Conservation (phyloP, 805 yeast genomes). For the Yamadazyma phyllophila region DNA sequence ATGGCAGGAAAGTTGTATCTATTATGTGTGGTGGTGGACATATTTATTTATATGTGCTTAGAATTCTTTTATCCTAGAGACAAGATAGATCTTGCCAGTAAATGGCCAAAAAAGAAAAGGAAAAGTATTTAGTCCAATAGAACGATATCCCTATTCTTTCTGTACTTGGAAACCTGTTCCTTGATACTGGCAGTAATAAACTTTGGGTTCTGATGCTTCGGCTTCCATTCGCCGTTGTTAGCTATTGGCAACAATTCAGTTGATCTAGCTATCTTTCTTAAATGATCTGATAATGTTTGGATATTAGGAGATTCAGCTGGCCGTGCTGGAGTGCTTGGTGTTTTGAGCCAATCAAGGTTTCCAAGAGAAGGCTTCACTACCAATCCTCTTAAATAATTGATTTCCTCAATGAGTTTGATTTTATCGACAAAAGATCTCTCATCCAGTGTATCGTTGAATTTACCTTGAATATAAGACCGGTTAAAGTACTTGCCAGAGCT, state of each 20-base stretch:
- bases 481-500: conserved; percentile 11
- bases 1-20: conserved; percentile 87
- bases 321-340: not conserved
- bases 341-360: conserved; percentile 22
- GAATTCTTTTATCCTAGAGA: conserved; percentile 70
- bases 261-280: conserved; percentile 10
- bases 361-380: conserved; percentile 9
- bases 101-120: conserved; percentile 62
- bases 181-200: conserved; percentile 18
- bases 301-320: not conserved
- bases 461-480: conserved; percentile 11
- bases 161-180: conserved; percentile 16
- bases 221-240: conserved; percentile 5
- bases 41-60: conserved; percentile 57
- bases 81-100: conserved; percentile 68
- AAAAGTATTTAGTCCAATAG: not conserved
- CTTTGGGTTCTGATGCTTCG: conserved; percentile 13
- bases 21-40: conserved; percentile 77
- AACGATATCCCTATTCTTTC: not conserved
- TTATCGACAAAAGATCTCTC: conserved; percentile 33
- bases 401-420: conserved; percentile 43
- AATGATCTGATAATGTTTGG: conserved; percentile 1
- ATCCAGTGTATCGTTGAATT: conserved; percentile 30
- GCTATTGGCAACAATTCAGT: conserved; percentile 9
- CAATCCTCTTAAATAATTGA: conserved; percentile 39